Base-by-base conservation (phyloP, 306 rosid genomes). In the Corylus heterophylla region DNA sequence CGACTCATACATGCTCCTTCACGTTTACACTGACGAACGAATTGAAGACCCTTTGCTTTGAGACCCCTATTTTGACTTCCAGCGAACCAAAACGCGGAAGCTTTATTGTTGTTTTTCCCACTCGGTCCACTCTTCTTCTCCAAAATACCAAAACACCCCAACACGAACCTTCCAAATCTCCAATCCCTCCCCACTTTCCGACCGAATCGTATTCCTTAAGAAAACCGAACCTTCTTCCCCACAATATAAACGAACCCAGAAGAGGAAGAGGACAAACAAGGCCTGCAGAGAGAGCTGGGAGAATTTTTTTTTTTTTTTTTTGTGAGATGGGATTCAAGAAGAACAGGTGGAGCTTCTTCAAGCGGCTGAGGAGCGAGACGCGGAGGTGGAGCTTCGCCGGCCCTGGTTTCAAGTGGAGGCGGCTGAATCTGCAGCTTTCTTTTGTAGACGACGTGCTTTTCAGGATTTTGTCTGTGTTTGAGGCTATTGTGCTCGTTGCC, bases 381-480 rank as follows among this genome's bases (percentile, higher is more conserved):
- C 49, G 31, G 71, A 87, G 82, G 78, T 86, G 75, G 83, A 93
- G 86, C 88, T 82, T 81, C 37, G 13, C 89, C 3, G 83, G 81
- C 1, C 54, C 93, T 7, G 76, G 88, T 0, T 91, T 91, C 89
- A 91, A 80, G 76, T 83, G 85, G 82, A 87, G 83, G 86, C 76
- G 82, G 2, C 51, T 88, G 78, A 62, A 54, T 58, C 45, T 91
- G 48, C 87, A 78, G 4, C 52, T 78, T 13, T 91, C 97, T 2
- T 87, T 91, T 69, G 0, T 89, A 27, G 83, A 91, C 68, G 73
- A 85, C 42, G 81, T 91, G 2, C 48, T 90, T 61, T 93, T 93
- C 77, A 85, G 83, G 89, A 54, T 93, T 35, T 54, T 89, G 1
- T 90, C 97, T 62, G 83, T 74, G 58, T 79, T 87, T 31, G 98